Evolutionary conservation across 768 basidiomycete genomes (phyloP), one percentile per base, ranked within the genome.

Genomic region (Saitozyma sp.): DNA sequence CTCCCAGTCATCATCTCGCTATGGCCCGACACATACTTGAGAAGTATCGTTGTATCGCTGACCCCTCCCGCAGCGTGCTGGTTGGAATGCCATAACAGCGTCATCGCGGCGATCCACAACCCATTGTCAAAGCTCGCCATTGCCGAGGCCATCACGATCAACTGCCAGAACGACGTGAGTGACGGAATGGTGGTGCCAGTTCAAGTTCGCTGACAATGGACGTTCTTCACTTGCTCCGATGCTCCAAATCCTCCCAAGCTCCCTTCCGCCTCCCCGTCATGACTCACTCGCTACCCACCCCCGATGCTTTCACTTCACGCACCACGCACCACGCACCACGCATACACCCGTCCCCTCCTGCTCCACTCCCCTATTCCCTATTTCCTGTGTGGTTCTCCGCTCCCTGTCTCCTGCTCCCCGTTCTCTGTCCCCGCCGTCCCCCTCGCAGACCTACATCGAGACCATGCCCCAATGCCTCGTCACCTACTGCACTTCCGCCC

Each of bases 401-500:
- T 29, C 29, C 29, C 29, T 29, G 29, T 29, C 5, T 29, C 29
- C 29, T 29, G 2, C 29, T 29, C 29, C 5, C 5, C 29, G 2
- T 29, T 2, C 29, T 29, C 29, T 29, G 29, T 29, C 5, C 29
- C 29, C 29, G 29, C 29, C 29, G 29, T 29, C 5, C 29, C 29
- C 29, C 29, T 29, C 29, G 29, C 29, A 29, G 65, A 49, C 42
- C 16, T 67, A 67, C 58, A 46, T 57, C 51, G 50, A 39, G 9
- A 38, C 50, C 38, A 65, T 74, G 48, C 29, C 63, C 43, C 38
- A 8, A 6, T 74, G 73, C 58, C 53, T 74, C 9, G 51, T 65
- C 10, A 14, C 45, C 7, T 20, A 37, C 6, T 74, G 73, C 49
- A 11, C 9, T 2, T 74, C 73, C 4, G 61, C 73, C 16, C 66